Conservation (phyloP, 192 early-diverging fungal genomes). For the Backusella mclennaniae region DNA sequence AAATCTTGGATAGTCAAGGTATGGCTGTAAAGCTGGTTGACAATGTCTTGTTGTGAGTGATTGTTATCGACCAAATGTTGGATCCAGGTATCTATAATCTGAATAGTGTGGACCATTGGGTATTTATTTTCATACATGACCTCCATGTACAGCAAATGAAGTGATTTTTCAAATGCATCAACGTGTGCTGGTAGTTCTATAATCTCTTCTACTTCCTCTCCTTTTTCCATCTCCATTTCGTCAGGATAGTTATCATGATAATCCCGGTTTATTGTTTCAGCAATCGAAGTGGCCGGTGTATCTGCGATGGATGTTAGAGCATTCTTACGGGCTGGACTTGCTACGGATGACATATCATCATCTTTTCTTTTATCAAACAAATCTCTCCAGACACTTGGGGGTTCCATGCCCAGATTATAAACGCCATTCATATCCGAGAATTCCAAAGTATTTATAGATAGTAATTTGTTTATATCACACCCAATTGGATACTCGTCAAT, state of each 20-base stretch:
- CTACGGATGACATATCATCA: neutral
- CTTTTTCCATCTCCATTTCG: neutral
- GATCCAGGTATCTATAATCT: constrained; percentile 4
- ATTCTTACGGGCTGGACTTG: neutral
- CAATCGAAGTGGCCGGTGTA: neutral
- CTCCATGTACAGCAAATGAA: neutral
- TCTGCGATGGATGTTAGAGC: neutral
- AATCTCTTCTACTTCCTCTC: neutral
- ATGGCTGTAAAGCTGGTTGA: neutral
- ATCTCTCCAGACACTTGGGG: neutral
- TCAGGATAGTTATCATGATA: neutral
- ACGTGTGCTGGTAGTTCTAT: constrained; percentile 4
- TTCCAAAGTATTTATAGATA: too few relatives aligned
- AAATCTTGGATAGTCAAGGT: neutral
- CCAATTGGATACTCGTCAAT: constrained; percentile 9
- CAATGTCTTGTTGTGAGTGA: constrained; percentile 1
- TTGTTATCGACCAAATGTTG: neutral
- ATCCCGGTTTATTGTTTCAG: neutral
- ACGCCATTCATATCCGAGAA: too few relatives aligned
- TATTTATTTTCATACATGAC: neutral
- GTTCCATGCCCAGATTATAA: neutral
- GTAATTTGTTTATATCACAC: too few relatives aligned
- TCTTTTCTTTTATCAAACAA: neutral
- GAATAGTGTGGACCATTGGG: neutral
- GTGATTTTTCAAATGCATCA: neutral